These are phyloP conservation scores for Saitozyma sp. DNA, from an alignment of 768 basidiomycete species.

Conservation along the genomic window DNA sequence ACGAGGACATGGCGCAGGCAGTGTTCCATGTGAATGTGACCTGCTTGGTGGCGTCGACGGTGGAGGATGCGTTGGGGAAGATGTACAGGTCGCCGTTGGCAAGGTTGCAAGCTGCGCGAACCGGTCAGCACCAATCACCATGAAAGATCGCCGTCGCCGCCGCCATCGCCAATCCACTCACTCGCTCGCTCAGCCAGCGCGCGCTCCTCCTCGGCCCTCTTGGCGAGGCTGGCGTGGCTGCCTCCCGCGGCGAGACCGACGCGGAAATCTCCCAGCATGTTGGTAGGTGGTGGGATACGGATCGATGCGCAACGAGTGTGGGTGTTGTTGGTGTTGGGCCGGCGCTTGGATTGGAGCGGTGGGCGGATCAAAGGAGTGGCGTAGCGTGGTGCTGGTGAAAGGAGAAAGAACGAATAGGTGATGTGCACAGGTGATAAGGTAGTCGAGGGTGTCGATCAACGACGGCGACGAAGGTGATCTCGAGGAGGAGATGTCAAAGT, in stretches of 20 bases:
- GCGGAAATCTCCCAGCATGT: constrained; percentile 20
- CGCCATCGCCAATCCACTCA: neutral
- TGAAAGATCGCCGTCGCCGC: neutral
- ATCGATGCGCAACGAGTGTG: too few relatives aligned
- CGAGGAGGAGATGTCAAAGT: too few relatives aligned
- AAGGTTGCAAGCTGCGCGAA: constrained; percentile 41
- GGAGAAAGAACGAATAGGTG: neutral
- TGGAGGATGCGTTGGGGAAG: constrained; percentile 37
- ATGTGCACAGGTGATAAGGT: too few relatives aligned
- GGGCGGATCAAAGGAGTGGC: neutral
- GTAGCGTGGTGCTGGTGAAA: neutral
- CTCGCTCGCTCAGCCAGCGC: constrained; percentile 10
- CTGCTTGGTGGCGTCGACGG: constrained; percentile 42
- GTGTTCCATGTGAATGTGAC: constrained; percentile 53
- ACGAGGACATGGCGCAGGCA: constrained; percentile 41
- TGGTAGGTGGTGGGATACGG: neutral
- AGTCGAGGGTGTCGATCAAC: too few relatives aligned
- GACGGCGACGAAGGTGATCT: too few relatives aligned
- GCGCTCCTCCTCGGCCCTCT: too few relatives aligned
- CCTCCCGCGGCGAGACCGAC: constrained; percentile 37
- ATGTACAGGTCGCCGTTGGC: constrained; percentile 50
- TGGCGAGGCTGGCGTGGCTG: too few relatives aligned
- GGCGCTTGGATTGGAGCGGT: too few relatives aligned
- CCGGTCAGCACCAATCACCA: neutral
- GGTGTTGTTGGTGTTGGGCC: neutral